Base-by-base conservation (phyloP, 2,329 filamentous ascomycete species). In the Aspergillus flavus region DNA sequence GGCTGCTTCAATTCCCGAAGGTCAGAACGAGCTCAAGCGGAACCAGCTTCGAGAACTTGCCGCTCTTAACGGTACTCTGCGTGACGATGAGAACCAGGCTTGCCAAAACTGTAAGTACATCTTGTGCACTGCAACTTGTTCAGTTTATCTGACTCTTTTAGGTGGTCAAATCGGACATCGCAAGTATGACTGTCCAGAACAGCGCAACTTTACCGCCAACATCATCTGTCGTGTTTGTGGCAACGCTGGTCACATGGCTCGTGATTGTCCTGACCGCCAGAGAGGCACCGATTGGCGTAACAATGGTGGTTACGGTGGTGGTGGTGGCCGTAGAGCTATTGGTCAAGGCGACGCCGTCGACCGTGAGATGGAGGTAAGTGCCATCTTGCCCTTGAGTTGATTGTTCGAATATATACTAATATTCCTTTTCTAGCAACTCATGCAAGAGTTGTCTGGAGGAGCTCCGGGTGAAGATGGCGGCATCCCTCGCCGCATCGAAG, bases 181-280 rank as follows among this genome's bases (percentile, higher is more conserved):
- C 81, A 99, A 99, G 82, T 98, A 97, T 78, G 95, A 99, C 77
- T 99, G 95, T 73, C 95, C 95, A 16, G 93, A 99, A 82, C 92
- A 95, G 79, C 92, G 94, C 77, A 99, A 99, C 82, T 98, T 91
- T 81, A 99, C 95, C n/a, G 94, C 95, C 73, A 98, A 93, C 81
- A 98, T 99, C 78, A 98, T 99, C 76, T 99, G 95, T 82, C 94
- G 94, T 73, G 91, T 97, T 72, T 99, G 95, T 82, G 95, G 95
- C 71, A 97, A 98, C 77, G 94, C 95, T 68, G 95, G 95, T 23
- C 95, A 99, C 73, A 97, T 99, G 93, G 95, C 94, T 70, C 90
- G 94, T 72, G 95, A 99, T 81, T 99, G 95, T 86, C 93, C 94
- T 53, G 95, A 99, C 75, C 87, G 95, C 76, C 92, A 95, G 82